A percentile compares a stretch with the other conserved stretches of the same genome.
Evolutionary conservation across 148 eudicot species (phyloP).

Genomic region (Dysphania ambrosioides): DNA sequence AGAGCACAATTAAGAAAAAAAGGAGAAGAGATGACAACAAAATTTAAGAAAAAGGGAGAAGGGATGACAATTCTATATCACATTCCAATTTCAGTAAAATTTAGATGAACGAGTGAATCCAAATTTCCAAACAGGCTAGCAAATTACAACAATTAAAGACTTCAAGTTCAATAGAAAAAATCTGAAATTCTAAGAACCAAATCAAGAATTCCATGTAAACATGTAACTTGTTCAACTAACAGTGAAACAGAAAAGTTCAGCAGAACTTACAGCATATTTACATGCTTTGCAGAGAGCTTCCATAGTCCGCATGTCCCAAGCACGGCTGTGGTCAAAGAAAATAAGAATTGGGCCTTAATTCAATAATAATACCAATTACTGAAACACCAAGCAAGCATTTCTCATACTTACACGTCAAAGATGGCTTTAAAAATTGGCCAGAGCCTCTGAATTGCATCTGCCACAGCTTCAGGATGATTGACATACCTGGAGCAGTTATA

Average conservation of each 20-base stretch:
- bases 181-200: neutral
- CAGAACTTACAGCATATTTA: conserved; percentile 93
- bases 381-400: conserved; percentile 1
- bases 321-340: conserved; percentile 61
- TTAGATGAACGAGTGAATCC: neutral
- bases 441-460: conserved; percentile 91
- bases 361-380: neutral
- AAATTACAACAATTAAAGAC: neutral
- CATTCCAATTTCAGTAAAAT: neutral
- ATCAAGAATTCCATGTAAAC: neutral
- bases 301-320: conserved; percentile 99
- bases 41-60: no score
- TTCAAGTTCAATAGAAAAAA: neutral
- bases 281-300: conserved; percentile 98
- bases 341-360: neutral
- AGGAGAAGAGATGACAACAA: neutral
- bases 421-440: conserved; percentile 97
- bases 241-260: conserved; percentile 14
- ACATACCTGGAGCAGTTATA: conserved; percentile 56
- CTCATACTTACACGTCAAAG: conserved; percentile 68
- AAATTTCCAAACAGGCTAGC: neutral
- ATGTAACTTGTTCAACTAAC: neutral
- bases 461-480: conserved; percentile 96
- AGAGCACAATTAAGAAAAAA: neutral
- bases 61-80: neutral